These are phyloP conservation scores for Fusarium metavorans DNA, from an alignment of 2,329 filamentous ascomycete species.

Conservation along the genomic window DNA sequence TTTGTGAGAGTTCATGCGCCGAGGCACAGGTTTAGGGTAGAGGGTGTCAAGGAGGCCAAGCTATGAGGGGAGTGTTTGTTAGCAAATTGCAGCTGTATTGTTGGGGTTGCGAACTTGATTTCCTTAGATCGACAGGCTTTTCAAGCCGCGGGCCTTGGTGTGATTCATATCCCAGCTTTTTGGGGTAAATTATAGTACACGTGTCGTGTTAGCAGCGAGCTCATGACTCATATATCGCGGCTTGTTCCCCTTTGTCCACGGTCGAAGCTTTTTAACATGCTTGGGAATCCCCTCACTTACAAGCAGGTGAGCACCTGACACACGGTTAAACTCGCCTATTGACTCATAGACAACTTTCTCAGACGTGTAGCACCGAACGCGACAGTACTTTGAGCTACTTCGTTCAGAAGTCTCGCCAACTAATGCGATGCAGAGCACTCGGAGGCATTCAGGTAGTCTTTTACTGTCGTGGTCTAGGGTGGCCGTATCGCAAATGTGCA, in stretches of 20 bases:
- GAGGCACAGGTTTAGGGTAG: slow-evolving; percentile 67
- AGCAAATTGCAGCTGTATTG: not conserved
- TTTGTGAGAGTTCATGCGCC: slow-evolving; percentile 70
- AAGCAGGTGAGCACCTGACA: not conserved
- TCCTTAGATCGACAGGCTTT: not conserved
- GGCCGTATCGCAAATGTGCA: not conserved
- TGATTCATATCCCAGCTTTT: not conserved
- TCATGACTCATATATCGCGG: not conserved
- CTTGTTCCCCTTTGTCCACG: not conserved
- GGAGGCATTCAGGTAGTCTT: not conserved
- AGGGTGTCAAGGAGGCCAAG: slow-evolving; percentile 49
- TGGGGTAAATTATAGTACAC: not conserved
- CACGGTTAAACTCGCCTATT: not conserved
- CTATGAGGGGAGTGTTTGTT: not conserved
- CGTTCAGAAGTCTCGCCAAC: not conserved
- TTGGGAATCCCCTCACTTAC: not conserved
- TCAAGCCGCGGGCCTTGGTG: not conserved
- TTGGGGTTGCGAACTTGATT: not conserved
- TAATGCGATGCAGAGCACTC: not conserved
- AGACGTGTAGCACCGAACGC: not conserved
- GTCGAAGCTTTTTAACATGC: not conserved
- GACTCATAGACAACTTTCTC: not conserved
- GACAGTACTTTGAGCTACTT: not conserved
- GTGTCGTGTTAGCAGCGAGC: not conserved
- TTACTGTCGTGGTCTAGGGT: not conserved